These are phyloP conservation scores for Zygosaccharomyces kombuchaensis DNA, from an alignment of 805 yeast genomes.

Conservation along the genomic window DNA sequence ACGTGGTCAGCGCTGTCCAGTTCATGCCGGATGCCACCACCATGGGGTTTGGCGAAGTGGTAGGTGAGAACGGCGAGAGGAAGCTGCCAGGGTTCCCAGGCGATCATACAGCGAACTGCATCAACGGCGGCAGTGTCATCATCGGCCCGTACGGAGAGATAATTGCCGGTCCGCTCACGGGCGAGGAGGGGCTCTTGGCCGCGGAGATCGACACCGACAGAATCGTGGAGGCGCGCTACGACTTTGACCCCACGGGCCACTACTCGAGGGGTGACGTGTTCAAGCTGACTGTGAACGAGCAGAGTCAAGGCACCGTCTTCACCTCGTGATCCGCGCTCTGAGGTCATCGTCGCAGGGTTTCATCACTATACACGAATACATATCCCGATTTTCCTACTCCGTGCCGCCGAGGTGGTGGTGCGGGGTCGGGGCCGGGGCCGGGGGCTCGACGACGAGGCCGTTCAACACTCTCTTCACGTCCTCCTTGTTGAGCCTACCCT, in stretches of 20 bases:
- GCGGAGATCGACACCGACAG: constrained; percentile 41
- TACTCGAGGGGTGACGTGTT: constrained; percentile 43
- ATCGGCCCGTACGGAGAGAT: constrained; percentile 42
- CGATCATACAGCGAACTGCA: constrained; percentile 30
- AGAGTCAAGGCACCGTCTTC: not conserved
- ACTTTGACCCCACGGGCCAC: constrained; percentile 43
- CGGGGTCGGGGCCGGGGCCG: not conserved
- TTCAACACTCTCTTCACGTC: constrained; percentile 30
- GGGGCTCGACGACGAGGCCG: constrained; percentile 20
- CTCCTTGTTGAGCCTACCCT: constrained; percentile 29
- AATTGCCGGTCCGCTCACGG: constrained; percentile 41
- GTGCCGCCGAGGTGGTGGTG: no score
- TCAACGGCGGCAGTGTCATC: constrained; percentile 41
- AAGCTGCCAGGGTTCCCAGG: constrained; percentile 31
- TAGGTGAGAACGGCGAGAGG: constrained; percentile 23
- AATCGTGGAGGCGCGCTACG: constrained; percentile 39
- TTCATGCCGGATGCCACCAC: constrained; percentile 34
- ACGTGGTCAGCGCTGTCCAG: constrained; percentile 40
- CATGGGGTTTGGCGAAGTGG: constrained; percentile 22
- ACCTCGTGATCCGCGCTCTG: no score
- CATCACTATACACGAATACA: no score
- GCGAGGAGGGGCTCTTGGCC: constrained; percentile 39
- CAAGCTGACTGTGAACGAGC: constrained; percentile 40
- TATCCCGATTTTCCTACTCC: no score
- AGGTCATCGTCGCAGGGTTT: no score